phyloP scores from a whole-genome alignment of 2,329 filamentous ascomycete species.

The Fusarium nisikadoi region DNA sequence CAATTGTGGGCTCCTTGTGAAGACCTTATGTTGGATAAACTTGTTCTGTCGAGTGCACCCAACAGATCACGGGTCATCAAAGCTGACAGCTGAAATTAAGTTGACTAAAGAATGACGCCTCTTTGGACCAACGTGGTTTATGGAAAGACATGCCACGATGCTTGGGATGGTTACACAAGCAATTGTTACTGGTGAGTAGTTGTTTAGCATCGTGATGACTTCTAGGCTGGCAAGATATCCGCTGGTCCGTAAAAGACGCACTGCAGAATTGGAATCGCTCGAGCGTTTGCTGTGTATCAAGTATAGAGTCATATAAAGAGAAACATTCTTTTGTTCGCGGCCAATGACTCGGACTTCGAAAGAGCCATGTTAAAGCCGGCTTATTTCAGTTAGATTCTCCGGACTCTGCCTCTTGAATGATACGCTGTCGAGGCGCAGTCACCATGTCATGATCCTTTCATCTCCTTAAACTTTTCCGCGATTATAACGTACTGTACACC shows the following conservation, averaged over 20 bases:
- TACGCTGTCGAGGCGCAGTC: slow-evolving; percentile 26
- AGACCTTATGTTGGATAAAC: not conserved
- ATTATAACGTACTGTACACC: not conserved
- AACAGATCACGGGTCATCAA: not conserved
- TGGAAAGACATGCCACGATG: slow-evolving; percentile 16
- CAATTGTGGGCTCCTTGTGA: not conserved
- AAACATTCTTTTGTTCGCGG: not conserved
- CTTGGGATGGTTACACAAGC: slow-evolving; percentile 26
- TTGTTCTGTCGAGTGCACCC: slow-evolving; percentile 1
- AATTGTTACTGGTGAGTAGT: not conserved
- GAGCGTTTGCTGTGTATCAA: not conserved
- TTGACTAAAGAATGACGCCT: not conserved
- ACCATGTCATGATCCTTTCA: slow-evolving; percentile 4
- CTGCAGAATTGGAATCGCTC: not conserved
- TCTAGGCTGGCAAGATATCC: not conserved
- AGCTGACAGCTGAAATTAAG: slow-evolving; percentile 13
- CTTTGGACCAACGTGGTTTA: slow-evolving; percentile 9
- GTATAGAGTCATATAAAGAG: not conserved
- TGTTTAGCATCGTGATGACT: not conserved
- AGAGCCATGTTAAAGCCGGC: not conserved
- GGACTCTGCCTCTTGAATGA: slow-evolving; percentile 10
- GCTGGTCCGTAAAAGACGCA: not conserved
- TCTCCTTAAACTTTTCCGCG: slow-evolving; percentile 13
- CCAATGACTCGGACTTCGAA: not conserved
- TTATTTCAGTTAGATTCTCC: not conserved